Evolutionary conservation across 371 early-diverging fungal genomes (phyloP), one percentile per base, ranked within the genome.

Genomic region (Blakeslea trispora): DNA sequence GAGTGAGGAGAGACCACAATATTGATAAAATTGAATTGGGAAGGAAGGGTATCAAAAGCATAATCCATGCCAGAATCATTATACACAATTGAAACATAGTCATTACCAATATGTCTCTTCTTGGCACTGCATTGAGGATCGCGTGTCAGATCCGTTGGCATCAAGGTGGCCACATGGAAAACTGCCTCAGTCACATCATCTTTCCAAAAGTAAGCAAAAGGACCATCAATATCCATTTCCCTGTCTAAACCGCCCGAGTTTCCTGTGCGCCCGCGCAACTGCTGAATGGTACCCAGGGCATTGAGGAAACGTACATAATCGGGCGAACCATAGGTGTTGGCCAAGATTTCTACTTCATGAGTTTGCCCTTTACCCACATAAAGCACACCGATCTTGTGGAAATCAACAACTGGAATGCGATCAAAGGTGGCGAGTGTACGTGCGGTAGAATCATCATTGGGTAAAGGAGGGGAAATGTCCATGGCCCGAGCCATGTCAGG

Each of bases 81-180:
- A 65, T 90, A 98, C 14, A 96, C 90, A 57, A 98, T 87, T 28
- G 88, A 83, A 32, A 97, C 93, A 77, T 85, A 97, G 67, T 97
- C 95, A 66, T 98, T 98, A 41, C 97, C 98, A 52, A 98, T 92
- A 68, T 96, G 96, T 18, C 95, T 80, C 74, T 98, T 98, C 67
- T 98, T 98, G 42, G 72, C 75, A 43, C 82, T 85, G 68, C 89
- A 87, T 44, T 81, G 77, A 17, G 88, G 87, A 70, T 96, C 95
- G 19, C 80, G 78, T 14, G 79, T 76, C 8, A 81, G 59, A 32
- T 85, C 67, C 0, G 87, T 91, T 0, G 98, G 98, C 96, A 98
- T 97, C 71, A 98, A 77, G 6, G 96, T 95, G 14, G 95, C 88
- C 5, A 85, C 86, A 66, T 97, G 97, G 74, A 95, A 97, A 8